Conservation (phyloP, 805 yeast genomes). For the Sugiyamaella qingdaonensis region DNA sequence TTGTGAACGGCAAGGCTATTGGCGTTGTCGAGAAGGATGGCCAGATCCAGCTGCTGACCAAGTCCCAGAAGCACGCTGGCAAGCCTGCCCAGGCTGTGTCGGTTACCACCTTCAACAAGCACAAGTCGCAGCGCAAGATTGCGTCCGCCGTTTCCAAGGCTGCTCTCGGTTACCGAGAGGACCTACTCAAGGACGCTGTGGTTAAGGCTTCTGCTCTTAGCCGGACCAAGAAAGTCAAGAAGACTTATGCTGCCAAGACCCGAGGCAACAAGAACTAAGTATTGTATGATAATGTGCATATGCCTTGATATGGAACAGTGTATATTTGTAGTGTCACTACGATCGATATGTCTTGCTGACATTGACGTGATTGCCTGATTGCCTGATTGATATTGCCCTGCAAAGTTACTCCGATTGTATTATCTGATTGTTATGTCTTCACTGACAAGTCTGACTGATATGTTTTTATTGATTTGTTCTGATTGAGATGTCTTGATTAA, state of each 20-base stretch:
- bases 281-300: background rate
- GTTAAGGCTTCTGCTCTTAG: slow-evolving; percentile 45
- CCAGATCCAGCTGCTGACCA: slow-evolving; percentile 40
- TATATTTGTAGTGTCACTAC: no score
- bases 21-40: slow-evolving; percentile 39
- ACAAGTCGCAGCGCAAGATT: slow-evolving; percentile 41
- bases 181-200: slow-evolving; percentile 46
- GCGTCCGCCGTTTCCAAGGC: slow-evolving; percentile 45
- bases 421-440: no score
- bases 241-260: slow-evolving; percentile 29
- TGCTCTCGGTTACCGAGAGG: slow-evolving; percentile 46
- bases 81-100: slow-evolving; percentile 43
- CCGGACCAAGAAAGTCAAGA: slow-evolving; percentile 37
- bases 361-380: no score
- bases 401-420: no score
- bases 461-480: no score
- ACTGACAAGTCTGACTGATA: no score
- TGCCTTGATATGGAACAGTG: background rate
- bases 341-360: no score
- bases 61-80: slow-evolving; percentile 44
- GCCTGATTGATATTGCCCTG: no score
- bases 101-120: slow-evolving; percentile 38
- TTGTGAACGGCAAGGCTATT: slow-evolving; percentile 47
- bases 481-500: no score
- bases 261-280: slow-evolving; percentile 10